These are phyloP conservation scores for Colletotrichum siamense DNA, from an alignment of 2,329 filamentous ascomycete species.

Conservation along the genomic window DNA sequence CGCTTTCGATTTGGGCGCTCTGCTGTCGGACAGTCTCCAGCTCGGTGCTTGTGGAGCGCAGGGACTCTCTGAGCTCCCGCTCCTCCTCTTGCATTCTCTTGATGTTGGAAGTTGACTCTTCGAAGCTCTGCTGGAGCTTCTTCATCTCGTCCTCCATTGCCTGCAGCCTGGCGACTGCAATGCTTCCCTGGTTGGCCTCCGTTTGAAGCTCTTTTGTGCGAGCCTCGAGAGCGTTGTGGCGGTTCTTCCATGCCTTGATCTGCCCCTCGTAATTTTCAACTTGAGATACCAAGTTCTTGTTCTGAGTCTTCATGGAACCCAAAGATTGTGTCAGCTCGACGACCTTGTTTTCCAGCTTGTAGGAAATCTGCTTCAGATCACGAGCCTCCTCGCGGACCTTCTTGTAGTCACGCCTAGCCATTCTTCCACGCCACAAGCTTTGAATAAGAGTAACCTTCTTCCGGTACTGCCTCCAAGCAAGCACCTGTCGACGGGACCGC, in stretches of 20 bases:
- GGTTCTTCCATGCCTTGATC: slow-evolving; percentile 93
- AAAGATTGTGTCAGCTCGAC: slow-evolving; percentile 95
- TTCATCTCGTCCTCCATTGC: slow-evolving; percentile 97
- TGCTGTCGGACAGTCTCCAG: slow-evolving; percentile 79
- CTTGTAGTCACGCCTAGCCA: slow-evolving; percentile 86
- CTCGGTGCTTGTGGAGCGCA: slow-evolving; percentile 80
- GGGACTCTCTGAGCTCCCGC: slow-evolving; percentile 80
- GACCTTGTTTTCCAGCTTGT: slow-evolving; percentile 99
- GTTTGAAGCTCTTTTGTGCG: slow-evolving; percentile 93
- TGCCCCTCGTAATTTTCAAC: slow-evolving; percentile 96
- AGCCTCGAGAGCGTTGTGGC: slow-evolving; percentile 88
- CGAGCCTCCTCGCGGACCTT: slow-evolving; percentile 90
- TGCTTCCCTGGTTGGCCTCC: slow-evolving; percentile 97
- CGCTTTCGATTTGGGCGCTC: slow-evolving; percentile 78
- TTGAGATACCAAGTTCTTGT: slow-evolving; percentile 86
- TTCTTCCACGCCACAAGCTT: slow-evolving; percentile 88
- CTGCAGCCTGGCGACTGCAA: slow-evolving; percentile 86
- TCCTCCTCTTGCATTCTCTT: slow-evolving; percentile 96
- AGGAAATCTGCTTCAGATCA: slow-evolving; percentile 98
- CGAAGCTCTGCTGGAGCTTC: slow-evolving; percentile 85
- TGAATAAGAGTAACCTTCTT: slow-evolving; percentile 90
- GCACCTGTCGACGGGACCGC: slow-evolving; percentile 80
- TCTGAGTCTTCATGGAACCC: slow-evolving; percentile 91
- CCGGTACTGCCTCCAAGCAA: slow-evolving; percentile 86
- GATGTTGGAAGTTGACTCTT: slow-evolving; percentile 88